phyloP scores from a whole-genome alignment of 306 rosid species.

The Hylodesmum podocarpum region DNA sequence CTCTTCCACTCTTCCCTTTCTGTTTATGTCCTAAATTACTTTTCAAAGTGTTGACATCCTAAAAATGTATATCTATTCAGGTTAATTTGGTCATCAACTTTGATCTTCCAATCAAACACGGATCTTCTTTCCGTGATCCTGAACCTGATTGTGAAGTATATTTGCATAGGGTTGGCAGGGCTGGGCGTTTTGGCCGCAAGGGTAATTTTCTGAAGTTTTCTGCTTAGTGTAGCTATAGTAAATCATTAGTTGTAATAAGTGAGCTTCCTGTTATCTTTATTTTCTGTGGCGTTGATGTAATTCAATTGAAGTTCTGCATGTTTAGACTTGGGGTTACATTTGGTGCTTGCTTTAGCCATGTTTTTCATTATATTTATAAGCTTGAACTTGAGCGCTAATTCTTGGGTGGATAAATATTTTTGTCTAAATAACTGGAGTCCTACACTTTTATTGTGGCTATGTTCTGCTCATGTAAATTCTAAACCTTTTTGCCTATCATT shows the following conservation, averaged over 20 bases:
- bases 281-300: neutral
- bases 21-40: slow-evolving; percentile 36
- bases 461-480: neutral
- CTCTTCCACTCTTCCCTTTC: neutral
- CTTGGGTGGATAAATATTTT: too few relatives aligned
- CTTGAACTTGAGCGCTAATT: neutral
- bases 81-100: slow-evolving; percentile 82
- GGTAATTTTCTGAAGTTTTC: slow-evolving; percentile 45
- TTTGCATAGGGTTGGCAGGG: slow-evolving; percentile 85
- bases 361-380: neutral
- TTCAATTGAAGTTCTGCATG: neutral
- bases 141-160: slow-evolving; percentile 90
- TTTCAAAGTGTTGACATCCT: slow-evolving; percentile 13
- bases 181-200: slow-evolving; percentile 93
- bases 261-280: neutral
- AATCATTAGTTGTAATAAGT: neutral
- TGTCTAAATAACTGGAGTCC: neutral
- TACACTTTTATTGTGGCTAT: neutral
- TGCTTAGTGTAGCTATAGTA: neutral
- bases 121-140: neutral
- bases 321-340: neutral
- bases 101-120: slow-evolving; percentile 69
- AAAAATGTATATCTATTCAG: slow-evolving; percentile 37
- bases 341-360: slow-evolving; percentile 3
- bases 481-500: neutral